These are phyloP conservation scores for Chondrus crispus DNA, from an alignment of 23 red algal species.

Conservation along the genomic window DNA sequence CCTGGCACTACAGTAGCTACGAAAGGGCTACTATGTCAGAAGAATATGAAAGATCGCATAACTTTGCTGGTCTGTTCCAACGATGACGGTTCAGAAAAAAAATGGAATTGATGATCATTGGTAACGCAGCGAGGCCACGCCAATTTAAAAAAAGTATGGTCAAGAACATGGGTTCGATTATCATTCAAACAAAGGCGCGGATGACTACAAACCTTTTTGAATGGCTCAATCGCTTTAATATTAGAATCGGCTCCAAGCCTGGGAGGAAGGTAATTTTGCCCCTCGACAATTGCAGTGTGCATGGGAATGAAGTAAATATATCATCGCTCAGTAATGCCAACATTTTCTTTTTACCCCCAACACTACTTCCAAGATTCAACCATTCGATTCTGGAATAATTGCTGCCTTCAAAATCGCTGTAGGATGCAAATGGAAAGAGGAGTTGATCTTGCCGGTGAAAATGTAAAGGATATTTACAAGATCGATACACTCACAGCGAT, in stretches of 20 bases:
- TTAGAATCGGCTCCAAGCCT: not conserved
- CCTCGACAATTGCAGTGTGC: not conserved
- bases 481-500: too few relatives aligned
- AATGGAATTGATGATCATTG: not conserved
- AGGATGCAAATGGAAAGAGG: too few relatives aligned
- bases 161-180: not conserved
- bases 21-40: not conserved
- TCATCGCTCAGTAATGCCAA: too few relatives aligned
- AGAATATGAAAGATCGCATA: not conserved
- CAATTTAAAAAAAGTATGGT: not conserved
- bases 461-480: too few relatives aligned
- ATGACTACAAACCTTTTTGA: not conserved
- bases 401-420: not conserved
- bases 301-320: not conserved
- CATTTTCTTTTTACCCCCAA: not conserved
- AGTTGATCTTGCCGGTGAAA: too few relatives aligned
- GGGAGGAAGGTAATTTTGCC: not conserved
- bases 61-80: not conserved
- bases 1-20: not conserved
- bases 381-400: not conserved
- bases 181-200: not conserved
- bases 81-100: not conserved
- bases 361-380: not conserved
- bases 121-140: not conserved
- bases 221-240: not conserved